Evolutionary conservation across 768 basidiomycete genomes (phyloP), one percentile per base, ranked within the genome.

Genomic region (Xanthoconium stramineum): DNA sequence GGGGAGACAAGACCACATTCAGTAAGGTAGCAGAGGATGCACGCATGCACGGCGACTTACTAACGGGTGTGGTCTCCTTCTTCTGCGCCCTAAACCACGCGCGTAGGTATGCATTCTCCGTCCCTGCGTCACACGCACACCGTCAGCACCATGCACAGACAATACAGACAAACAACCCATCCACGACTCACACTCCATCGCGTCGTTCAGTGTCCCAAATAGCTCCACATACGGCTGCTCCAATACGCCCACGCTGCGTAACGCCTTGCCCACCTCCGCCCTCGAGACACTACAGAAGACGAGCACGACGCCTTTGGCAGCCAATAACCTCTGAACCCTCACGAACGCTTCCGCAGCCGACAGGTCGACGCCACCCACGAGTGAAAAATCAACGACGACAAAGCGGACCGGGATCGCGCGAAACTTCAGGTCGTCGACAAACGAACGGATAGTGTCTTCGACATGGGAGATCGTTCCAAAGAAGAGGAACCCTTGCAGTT

Each of bases 331-430:
- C 61, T 96, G 94, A 9, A 98, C 80, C 11, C 96, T 83, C 38
- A 98, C 90, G 61, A 98, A 93, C 0, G 95, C 96, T 66, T 98
- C 96, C 1, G 95, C 92, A 4, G 95, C 84, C 0, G 91, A 95
- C 81, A 97, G 88, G 71, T 99, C 96, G 29, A 98, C 87, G 0
- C 95, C 94, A 11, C 83, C 83, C 1, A 94, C 94, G 33, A 92
- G 83, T 33, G 88, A 76, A 33, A 98, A 81, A 64, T 98, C 95
- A 44, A 98, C 77, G 9, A 98, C 82, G 33, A 98, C 82, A 76
- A 97, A 99, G 5, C 90, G 86, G 24, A 98, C 83, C 4, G 94
- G 93, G 47, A 83, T 83, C 14, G 76, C 75, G 36, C 81, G 75
- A 84, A 93, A 94, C 8, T 80, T 75, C 0, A 85, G 83, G 9